phyloP scores from a whole-genome alignment of 768 basidiomycete species.

The Lentinula detonsa region DNA sequence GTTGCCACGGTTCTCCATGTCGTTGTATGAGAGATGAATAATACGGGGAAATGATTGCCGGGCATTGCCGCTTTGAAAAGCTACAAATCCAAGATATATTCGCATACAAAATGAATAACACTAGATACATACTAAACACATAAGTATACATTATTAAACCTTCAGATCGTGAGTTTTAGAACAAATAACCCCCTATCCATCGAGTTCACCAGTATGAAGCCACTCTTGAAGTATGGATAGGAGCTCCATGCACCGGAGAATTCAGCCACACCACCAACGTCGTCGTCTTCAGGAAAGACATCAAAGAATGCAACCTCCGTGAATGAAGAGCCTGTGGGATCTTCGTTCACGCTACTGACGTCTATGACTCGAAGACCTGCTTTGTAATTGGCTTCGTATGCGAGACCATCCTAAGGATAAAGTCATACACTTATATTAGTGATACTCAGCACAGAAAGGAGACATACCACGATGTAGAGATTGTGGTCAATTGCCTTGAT shows the following conservation, averaged over 20 bases:
- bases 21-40: neutral
- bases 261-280: constrained; percentile 8
- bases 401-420: constrained; percentile 12
- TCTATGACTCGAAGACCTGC: constrained; percentile 23
- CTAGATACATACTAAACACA: neutral
- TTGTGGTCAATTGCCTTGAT: constrained; percentile 23
- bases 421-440: neutral
- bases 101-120: no score
- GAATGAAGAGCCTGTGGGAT: constrained; percentile 22
- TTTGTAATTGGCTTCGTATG: constrained; percentile 24
- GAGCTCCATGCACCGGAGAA: constrained; percentile 13
- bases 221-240: constrained; percentile 14
- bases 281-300: constrained; percentile 16
- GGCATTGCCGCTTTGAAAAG: no score
- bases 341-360: constrained; percentile 18
- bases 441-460: neutral
- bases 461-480: constrained; percentile 14
- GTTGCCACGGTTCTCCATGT: neutral
- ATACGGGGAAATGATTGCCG: neutral
- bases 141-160: neutral
- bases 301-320: constrained; percentile 22
- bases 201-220: constrained; percentile 13
- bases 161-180: constrained; percentile 7
- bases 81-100: no score
- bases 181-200: constrained; percentile 15